Base-by-base conservation (phyloP, 129 eudicot species). In the Artemisia annua region DNA sequence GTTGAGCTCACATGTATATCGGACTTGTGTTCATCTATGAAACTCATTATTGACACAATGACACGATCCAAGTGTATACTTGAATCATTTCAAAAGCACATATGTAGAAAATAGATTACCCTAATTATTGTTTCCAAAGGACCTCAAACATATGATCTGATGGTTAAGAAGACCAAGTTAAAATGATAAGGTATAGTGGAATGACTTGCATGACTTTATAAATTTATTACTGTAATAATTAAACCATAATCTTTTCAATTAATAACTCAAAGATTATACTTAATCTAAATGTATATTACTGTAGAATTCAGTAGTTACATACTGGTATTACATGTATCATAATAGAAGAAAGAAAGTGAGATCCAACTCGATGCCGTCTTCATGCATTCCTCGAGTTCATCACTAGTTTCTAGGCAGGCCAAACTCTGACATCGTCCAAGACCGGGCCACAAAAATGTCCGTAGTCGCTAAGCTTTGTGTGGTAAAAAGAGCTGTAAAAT, bases 371-470 rank as follows among this genome's bases (percentile, higher is more conserved):
- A 24, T 8, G 43, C 30, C 39, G 39, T 22, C 51, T 56, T 66
- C 57, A 15, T 17, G 30, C 14, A 10, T 11, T 19, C 55, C 2
- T 16, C 0, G 55, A 30, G 48, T 46, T 78, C 53, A 15, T 64
- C 53, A 44, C 55, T 12, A 71, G 71, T 43, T 35, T 70, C 78
- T 71, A 71, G 20, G 57, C 11, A 28, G 50, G 44, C 82, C 52
- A 70, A 72, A 87, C 92, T 66, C 51, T 79, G 59, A 87, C 92
- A 67, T 84, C 63, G 30, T 87, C 92, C 75, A 87, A 61, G 26
- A 81, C 75, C 63, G 92, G 92, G 35, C 92, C 92, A 76, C 92
- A 87, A 12, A 87, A 32, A 69, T 79, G 78, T 1, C 86, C 87
- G 54, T 68, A 84, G 68, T 87, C 89, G 9, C 74, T 66, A 20